Percentiles rank a stretch among this genome's conserved stretches.
These are phyloP conservation scores for Musa itinerans DNA, from an alignment of 176 grass and related monocot species.

Conservation along the genomic window DNA sequence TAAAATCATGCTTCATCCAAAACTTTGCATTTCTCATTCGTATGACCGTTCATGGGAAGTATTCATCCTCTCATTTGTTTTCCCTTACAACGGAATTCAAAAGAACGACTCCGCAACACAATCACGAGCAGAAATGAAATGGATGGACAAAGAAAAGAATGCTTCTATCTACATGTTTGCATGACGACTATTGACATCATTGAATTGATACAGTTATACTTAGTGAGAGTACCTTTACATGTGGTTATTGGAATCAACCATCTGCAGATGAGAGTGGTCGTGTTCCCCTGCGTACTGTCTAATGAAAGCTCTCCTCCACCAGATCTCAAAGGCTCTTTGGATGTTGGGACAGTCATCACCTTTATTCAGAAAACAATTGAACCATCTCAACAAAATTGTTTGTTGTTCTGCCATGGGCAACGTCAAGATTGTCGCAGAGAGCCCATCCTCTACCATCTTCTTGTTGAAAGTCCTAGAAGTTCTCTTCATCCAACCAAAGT, in stretches of 20 bases:
- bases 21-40: background rate
- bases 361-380: conserved; percentile 19
- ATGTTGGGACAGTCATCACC: conserved; percentile 21
- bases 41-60: background rate
- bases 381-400: conserved; percentile 12
- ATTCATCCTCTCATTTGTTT: too few relatives aligned
- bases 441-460: conserved; percentile 15
- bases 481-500: conserved; percentile 24
- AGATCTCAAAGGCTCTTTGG: conserved; percentile 17
- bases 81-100: background rate
- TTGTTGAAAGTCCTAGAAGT: conserved; percentile 10
- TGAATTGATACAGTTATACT: background rate
- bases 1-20: background rate
- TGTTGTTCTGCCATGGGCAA: conserved; percentile 19
- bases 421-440: conserved; percentile 10
- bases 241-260: background rate
- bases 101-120: background rate
- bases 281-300: conserved; percentile 1
- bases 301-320: conserved; percentile 20
- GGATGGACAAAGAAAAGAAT: too few relatives aligned
- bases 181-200: background rate
- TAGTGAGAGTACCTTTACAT: background rate
- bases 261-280: background rate
- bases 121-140: too few relatives aligned
- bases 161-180: background rate